Base-by-base conservation (phyloP, 345 rosid species). In the Moricandia moricandioides region DNA sequence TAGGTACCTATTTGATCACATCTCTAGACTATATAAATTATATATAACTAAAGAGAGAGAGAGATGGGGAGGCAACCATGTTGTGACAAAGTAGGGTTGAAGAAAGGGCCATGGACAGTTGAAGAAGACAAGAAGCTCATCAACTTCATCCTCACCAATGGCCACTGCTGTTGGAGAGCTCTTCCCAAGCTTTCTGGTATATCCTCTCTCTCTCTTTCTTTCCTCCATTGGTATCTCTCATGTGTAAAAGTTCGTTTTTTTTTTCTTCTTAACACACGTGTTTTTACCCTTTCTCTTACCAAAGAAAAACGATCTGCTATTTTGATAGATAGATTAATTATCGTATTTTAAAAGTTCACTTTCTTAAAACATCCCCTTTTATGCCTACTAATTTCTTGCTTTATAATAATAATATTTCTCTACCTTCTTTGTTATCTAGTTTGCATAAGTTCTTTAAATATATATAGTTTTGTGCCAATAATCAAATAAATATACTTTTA, bases 81-180 rank as follows among this genome's bases (percentile, higher is more conserved):
- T 70, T 94, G 98, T 79, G 98, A 90, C 70, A 94, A 90, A 85
- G 95, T 89, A 56, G 98, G 98, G 58, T 75, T 94, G 81, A 94
- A 91, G 95, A 91, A 87, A 79, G 97, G 98, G 58, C 93, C 97
- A 65, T 93, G 98, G 98, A 91, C 98, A 3, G 86, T 89, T 4
- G 98, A 94, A 16, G 98, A 94, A 74, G 97, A 94, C 82, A 87
- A 85, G 91, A 91, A 91, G 77, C 98, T 94, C 69, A 85, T 94
- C 71, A 84, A 79, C 83, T 94, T 91, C 84, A 90, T 94, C 82
- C 89, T 91, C 83, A 85, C 86, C 58, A 88, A 94, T 81, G 98
- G 98, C 78, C 97, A 90, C 76, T 91, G 97, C 66, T 94, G 96
- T 73, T 94, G 98, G 98, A 84, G 98, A 78, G 89, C 96, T 67